A percentile compares a stretch with the other conserved stretches of the same genome.
These are phyloP conservation scores for Fusarium sp. DNA, from an alignment of 2,329 filamentous ascomycete species.

Conservation along the genomic window DNA sequence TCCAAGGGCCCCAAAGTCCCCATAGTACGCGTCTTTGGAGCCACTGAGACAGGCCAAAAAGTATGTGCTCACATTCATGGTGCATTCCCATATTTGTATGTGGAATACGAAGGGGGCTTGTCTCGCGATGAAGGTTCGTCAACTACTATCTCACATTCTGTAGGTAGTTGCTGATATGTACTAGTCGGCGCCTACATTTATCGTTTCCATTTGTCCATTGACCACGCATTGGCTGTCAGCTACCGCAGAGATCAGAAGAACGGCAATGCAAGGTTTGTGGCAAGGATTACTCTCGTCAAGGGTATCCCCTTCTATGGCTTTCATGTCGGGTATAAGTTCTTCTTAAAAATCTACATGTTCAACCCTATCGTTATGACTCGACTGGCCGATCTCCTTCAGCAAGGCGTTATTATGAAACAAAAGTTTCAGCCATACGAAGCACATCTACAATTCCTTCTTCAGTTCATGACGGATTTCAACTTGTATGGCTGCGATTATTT, in stretches of 20 bases:
- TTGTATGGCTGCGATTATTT: conserved; percentile 94
- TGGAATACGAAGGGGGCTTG: conserved; percentile 82
- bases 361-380: conserved; percentile 90
- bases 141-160: neutral
- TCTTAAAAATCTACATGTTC: conserved; percentile 93
- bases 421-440: conserved; percentile 93
- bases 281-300: conserved; percentile 91
- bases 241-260: conserved; percentile 81
- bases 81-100: conserved; percentile 93
- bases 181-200: conserved; percentile 80
- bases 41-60: conserved; percentile 94
- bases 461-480: conserved; percentile 99
- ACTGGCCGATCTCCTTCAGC: conserved; percentile 84
- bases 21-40: conserved; percentile 89
- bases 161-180: conserved; percentile 18
- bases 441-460: conserved; percentile 89
- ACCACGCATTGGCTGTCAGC: conserved; percentile 87
- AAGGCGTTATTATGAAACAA: conserved; percentile 86
- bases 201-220: conserved; percentile 84
- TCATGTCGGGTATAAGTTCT: conserved; percentile 89
- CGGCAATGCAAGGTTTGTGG: conserved; percentile 78
- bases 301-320: conserved; percentile 97
- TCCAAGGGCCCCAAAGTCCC: conserved; percentile 79
- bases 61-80: conserved; percentile 97
- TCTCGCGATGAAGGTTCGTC: conserved; percentile 72